Percentiles rank a stretch among this genome's conserved stretches.
Evolutionary conservation across 2,329 filamentous ascomycete species (phyloP).

Genomic region (Exophiala aquamarina): DNA sequence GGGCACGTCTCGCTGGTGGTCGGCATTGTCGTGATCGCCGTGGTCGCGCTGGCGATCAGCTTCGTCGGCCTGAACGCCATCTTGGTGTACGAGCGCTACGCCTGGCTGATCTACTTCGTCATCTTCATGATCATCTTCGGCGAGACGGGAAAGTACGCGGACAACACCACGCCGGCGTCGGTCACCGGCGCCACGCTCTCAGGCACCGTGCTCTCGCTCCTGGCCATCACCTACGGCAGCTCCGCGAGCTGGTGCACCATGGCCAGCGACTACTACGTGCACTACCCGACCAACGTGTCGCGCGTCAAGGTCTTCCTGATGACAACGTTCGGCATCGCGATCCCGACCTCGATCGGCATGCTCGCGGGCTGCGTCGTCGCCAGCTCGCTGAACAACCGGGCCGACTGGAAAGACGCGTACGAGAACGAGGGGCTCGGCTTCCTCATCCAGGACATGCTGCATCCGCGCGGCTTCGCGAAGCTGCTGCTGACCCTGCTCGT

Average conservation of each 20-base stretch:
- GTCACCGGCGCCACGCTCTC: conserved; percentile 36
- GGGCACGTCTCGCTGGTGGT: conserved; percentile 32
- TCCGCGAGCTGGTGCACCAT: conserved; percentile 28
- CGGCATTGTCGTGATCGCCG: conserved; percentile 33
- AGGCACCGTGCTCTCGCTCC: conserved; percentile 28
- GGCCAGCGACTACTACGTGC: conserved; percentile 29
- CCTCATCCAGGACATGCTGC: conserved; percentile 46
- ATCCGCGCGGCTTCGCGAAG: conserved; percentile 49
- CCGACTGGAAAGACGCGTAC: conserved; percentile 43
- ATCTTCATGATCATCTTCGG: conserved; percentile 52
- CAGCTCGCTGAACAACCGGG: conserved; percentile 42
- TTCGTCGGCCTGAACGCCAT: conserved; percentile 32
- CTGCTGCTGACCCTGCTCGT: conserved; percentile 40
- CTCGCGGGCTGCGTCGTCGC: conserved; percentile 45
- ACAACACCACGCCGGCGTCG: conserved; percentile 37
- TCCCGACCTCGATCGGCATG: conserved; percentile 53
- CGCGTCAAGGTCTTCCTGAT: conserved; percentile 40
- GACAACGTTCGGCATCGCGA: conserved; percentile 48
- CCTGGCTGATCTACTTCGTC: conserved; percentile 34
- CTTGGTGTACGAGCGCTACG: conserved; percentile 33
- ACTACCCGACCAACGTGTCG: conserved; percentile 25
- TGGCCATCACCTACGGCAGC: conserved; percentile 27
- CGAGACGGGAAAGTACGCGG: conserved; percentile 44
- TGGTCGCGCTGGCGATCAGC: conserved; percentile 30
- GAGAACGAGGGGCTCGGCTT: conserved; percentile 44